phyloP scores from a whole-genome alignment of 306 rosid species.

The Cucumis melo region DNA sequence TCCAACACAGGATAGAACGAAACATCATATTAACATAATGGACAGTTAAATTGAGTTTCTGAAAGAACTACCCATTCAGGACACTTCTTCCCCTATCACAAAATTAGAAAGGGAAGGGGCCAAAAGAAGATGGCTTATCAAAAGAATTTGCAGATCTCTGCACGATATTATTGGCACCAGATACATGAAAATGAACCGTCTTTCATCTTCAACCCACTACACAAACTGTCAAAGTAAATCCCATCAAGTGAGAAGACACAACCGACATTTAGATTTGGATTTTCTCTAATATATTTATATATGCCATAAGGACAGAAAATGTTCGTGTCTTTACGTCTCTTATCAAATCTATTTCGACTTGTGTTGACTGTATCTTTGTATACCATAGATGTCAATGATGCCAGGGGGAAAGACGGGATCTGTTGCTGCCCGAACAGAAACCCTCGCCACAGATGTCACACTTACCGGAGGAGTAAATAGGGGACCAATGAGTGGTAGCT shows the following conservation, averaged over 20 bases:
- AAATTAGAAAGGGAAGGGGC: not conserved
- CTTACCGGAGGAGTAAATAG: conserved; percentile 78
- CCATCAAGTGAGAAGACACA: not conserved
- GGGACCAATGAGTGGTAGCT: conserved; percentile 80
- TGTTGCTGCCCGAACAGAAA: conserved; percentile 88
- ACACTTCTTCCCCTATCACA: not conserved
- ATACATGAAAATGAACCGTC: not conserved
- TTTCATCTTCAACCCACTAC: not conserved
- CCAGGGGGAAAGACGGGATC: conserved; percentile 96
- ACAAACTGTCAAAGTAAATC: not conserved
- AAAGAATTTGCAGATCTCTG: conserved; percentile 9
- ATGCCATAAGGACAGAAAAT: not conserved
- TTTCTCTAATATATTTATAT: not conserved
- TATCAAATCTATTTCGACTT: conserved; percentile 26
- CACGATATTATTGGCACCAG: not conserved
- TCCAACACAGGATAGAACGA: not conserved
- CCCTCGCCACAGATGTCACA: conserved; percentile 61
- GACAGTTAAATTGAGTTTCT: not conserved
- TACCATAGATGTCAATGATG: conserved; percentile 59
- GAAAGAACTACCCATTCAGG: not conserved
- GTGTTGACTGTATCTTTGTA: conserved; percentile 59
- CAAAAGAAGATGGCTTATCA: not conserved
- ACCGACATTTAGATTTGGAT: not conserved
- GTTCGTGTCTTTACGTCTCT: not conserved
- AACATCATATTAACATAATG: not conserved